Conservation (phyloP, 345 rosid genomes). For the Sonneratia alba region DNA sequence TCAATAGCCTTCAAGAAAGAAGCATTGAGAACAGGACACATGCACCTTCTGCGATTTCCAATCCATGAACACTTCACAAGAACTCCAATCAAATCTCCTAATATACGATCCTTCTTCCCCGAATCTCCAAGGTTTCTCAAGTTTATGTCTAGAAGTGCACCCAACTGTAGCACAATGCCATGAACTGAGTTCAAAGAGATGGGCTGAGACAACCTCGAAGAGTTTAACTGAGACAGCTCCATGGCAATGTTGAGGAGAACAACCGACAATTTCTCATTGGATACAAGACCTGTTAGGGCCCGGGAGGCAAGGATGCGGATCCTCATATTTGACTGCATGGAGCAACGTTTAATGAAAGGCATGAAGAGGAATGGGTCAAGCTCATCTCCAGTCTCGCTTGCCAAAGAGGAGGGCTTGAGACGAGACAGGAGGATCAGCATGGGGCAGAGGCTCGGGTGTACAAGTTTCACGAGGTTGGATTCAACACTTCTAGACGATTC, state of each 20-base stretch:
- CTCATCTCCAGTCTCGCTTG: slow-evolving; percentile 78
- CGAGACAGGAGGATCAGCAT: slow-evolving; percentile 83
- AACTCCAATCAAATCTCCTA: slow-evolving; percentile 45
- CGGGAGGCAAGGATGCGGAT: slow-evolving; percentile 88
- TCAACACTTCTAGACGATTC: slow-evolving; percentile 39
- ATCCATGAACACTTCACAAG: slow-evolving; percentile 59
- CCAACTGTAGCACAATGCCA: slow-evolving; percentile 73
- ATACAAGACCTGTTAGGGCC: slow-evolving; percentile 82
- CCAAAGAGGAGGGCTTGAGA: slow-evolving; percentile 87
- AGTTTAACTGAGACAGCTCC: slow-evolving; percentile 37
- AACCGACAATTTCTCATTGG: slow-evolving; percentile 72
- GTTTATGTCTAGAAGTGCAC: slow-evolving; percentile 68
- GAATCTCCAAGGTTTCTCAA: slow-evolving; percentile 71
- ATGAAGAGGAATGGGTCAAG: slow-evolving; percentile 88
- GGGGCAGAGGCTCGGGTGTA: slow-evolving; percentile 95
- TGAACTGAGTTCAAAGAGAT: slow-evolving; percentile 62
- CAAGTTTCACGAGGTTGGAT: slow-evolving; percentile 56
- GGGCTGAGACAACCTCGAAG: slow-evolving; percentile 17
- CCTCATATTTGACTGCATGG: slow-evolving; percentile 76
- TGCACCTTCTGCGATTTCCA: slow-evolving; percentile 59
- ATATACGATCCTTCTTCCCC: slow-evolving; percentile 69
- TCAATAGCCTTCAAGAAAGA: slow-evolving; percentile 66
- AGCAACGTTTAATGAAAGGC: slow-evolving; percentile 88
- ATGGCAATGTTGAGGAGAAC: slow-evolving; percentile 57
- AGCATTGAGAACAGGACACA: slow-evolving; percentile 71